phyloP scores from a whole-genome alignment of 148 eudicot species.

The Silene uniflora region DNA sequence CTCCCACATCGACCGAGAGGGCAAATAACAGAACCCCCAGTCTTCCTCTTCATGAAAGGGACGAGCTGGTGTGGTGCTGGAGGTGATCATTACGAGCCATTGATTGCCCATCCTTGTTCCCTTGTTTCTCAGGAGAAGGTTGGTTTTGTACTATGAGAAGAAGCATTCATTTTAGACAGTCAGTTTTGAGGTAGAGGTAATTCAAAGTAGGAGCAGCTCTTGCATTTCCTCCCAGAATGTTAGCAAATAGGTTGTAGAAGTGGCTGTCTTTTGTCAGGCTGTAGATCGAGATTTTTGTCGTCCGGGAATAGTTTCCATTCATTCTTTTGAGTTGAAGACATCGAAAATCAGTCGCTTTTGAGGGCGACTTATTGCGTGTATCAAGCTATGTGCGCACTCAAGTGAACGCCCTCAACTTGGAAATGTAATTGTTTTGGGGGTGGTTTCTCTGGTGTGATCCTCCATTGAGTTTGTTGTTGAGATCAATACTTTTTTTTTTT shows the following conservation, averaged over 20 bases:
- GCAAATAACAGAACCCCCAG: conserved; percentile 60
- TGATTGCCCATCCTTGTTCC: conserved; percentile 60
- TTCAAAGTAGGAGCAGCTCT: conserved; percentile 27
- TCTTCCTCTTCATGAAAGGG: conserved; percentile 97
- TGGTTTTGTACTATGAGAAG: conserved; percentile 66
- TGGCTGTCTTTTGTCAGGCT: conserved; percentile 1
- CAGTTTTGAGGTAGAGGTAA: conserved; percentile 4
- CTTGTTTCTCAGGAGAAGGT: conserved; percentile 65
- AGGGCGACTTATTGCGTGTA: not conserved
- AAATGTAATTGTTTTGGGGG: conserved; percentile 30
- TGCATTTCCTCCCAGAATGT: conserved; percentile 30
- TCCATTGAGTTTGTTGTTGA: conserved; percentile 20
- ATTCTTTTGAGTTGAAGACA: conserved; percentile 19
- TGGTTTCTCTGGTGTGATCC: conserved; percentile 21
- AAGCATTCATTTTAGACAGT: not conserved
- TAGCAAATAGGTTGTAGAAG: conserved; percentile 22
- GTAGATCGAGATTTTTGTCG: conserved; percentile 10
- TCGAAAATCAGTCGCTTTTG: conserved; percentile 24
- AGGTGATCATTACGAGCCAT: conserved; percentile 91
- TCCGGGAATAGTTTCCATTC: not conserved
- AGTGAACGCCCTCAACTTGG: conserved; percentile 19
- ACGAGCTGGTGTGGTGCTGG: conserved; percentile 98
- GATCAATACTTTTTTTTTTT: not conserved
- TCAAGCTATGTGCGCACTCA: conserved; percentile 1
- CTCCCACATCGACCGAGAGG: conserved; percentile 91